A percentile compares a stretch with the other conserved stretches of the same genome.
Evolutionary conservation across 371 early-diverging fungal species (phyloP).

Genomic region (Mortierella sp.): DNA sequence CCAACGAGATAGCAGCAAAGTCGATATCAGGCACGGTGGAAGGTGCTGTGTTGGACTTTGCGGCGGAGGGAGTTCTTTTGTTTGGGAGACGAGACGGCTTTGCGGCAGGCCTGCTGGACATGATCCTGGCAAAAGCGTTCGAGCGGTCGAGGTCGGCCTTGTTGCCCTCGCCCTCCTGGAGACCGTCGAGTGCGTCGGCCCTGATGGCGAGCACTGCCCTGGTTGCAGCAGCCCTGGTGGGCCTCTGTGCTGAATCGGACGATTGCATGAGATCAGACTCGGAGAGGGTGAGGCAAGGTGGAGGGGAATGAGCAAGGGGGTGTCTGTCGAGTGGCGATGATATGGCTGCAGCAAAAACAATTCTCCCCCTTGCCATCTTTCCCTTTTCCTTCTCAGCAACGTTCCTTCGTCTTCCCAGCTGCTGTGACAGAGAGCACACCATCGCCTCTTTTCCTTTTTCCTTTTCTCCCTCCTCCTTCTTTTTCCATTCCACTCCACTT

Average conservation of each 20-base stretch:
- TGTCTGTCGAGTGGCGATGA: too few relatives aligned
- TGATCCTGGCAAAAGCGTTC: constrained; percentile 25
- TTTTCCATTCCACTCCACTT: constrained; percentile 9
- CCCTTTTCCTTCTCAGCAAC: neutral
- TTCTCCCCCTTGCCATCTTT: too few relatives aligned
- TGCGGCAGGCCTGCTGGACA: constrained; percentile 11
- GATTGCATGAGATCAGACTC: constrained; percentile 10
- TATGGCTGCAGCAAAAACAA: too few relatives aligned
- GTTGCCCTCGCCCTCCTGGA: neutral
- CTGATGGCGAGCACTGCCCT: constrained; percentile 43
- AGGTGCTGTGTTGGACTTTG: neutral
- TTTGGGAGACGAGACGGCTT: neutral
- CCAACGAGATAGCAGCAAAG: neutral
- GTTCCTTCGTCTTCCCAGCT: neutral
- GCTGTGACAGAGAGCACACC: too few relatives aligned
- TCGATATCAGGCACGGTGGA: neutral
- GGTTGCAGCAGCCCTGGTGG: constrained; percentile 35
- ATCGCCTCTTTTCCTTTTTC: too few relatives aligned
- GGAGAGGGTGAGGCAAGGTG: neutral
- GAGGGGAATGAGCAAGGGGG: too few relatives aligned
- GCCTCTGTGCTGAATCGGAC: constrained; percentile 3
- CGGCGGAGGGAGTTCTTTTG: neutral
- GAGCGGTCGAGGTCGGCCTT: constrained; percentile 2
- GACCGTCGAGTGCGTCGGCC: constrained; percentile 12
- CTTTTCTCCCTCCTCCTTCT: neutral